Evolutionary conservation across 148 eudicot genomes (phyloP).

Genomic region (Vaccinium myrtillus): DNA sequence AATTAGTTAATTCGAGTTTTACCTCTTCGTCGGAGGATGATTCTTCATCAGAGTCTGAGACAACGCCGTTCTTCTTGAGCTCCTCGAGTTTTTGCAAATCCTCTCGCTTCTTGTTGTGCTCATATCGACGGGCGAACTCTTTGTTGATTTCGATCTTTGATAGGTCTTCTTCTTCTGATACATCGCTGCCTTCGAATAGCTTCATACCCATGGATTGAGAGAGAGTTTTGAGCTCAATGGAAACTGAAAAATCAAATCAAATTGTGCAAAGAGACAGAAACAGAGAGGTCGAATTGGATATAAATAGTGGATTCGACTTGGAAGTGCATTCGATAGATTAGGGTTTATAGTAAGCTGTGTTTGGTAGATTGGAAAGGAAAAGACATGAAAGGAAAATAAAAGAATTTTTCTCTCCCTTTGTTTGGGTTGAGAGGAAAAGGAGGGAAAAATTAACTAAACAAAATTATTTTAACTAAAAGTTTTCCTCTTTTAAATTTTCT

Average conservation of each 20-base stretch:
- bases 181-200: conserved; percentile 50
- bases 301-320: no score
- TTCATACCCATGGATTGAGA: conserved; percentile 26
- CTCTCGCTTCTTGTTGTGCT: conserved; percentile 76
- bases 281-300: no score
- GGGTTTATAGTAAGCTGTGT: no score
- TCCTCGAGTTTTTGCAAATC: conserved; percentile 41
- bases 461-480: no score
- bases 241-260: background rate
- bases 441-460: no score
- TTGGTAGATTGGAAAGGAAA: no score
- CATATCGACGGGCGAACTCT: conserved; percentile 70
- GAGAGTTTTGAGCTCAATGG: background rate
- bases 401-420: no score
- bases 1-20: conserved; percentile 18
- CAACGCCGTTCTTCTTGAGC: conserved; percentile 44
- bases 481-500: no score
- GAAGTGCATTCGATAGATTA: no score
- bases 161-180: conserved; percentile 29
- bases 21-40: conserved; percentile 27
- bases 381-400: no score
- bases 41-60: conserved; percentile 29
- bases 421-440: no score
- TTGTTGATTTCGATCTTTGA: conserved; percentile 62
- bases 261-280: background rate